Base-by-base conservation (phyloP, 805 yeast species). In the Geotrichum ghanense region DNA sequence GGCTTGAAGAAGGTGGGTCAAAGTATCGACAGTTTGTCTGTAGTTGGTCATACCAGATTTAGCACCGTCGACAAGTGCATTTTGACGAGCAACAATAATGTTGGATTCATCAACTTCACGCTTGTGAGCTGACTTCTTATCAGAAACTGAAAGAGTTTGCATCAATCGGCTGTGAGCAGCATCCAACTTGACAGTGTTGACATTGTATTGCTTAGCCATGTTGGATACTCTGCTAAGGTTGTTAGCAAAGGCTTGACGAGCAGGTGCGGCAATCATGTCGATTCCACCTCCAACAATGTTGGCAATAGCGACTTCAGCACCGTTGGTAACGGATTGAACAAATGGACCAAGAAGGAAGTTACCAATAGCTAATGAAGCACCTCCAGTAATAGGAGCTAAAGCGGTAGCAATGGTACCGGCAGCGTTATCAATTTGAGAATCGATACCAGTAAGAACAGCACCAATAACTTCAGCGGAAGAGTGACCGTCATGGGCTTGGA, bases 371-470 rank as follows among this genome's bases (percentile, higher is more conserved):
- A 53, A 51, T 12, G 60, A 46, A 21, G 53, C 35, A 20, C 65
- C 63, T 7, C 50, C 50, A 21, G 62, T 58, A 14, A 54, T 12
- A 7, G 57, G 54, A 19, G 50, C 49, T 14, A 52, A 46, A n/a
- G 51, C 52, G 35, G 43, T 43, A 25, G 51, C 47, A 26, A 53
- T 47, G 26, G 53, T 47, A 20, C 58, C 58, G 23, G 56, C 52
- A 9, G 51, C 48, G 49, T 62, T 62, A 47, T 62, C 65, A 45
- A 58, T 51, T 51, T 62, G 66, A 19, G 60, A 57, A 48, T 62
- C 67, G 20, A 59, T 50, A 34, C 65, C 66, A 20, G 64, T 57
- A 45, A 62, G 55, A 44, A 50, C 46, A 42, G 48, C 49, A 17
- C 46, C 48, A 4, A 53, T 10, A 19, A 49, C 54, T n/a, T 47